A percentile compares a stretch with the other conserved stretches of the same genome.
Conservation (phyloP, 495 filamentous ascomycete genomes). For the Trichocladium uniseriatum region DNA sequence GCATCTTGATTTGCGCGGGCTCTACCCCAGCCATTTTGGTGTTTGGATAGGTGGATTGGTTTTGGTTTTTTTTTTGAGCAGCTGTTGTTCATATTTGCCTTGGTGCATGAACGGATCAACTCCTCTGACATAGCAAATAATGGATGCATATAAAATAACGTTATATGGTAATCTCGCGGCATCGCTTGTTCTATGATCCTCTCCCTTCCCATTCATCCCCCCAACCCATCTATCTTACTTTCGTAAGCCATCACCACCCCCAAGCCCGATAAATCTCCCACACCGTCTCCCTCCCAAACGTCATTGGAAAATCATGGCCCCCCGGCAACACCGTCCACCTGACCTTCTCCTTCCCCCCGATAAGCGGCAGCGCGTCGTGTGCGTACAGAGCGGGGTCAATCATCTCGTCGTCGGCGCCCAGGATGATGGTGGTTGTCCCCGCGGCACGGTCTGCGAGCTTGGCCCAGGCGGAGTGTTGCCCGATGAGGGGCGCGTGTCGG, state of each 20-base stretch:
- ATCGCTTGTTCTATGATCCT: too few species aligned
- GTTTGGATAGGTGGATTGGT: too few species aligned
- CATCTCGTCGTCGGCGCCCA: conserved; percentile 41
- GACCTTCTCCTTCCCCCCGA: conserved; percentile 31
- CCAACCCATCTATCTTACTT: too few species aligned
- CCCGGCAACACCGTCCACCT: conserved; percentile 36
- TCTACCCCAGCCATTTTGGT: conserved; percentile 11
- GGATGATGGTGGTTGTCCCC: conserved; percentile 41
- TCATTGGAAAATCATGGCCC: conserved; percentile 46
- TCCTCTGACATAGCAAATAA: neutral
- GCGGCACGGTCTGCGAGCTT: conserved; percentile 29
- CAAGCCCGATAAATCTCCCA: conserved; percentile 35
- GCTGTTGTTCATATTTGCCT: neutral
- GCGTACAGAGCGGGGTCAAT: conserved; percentile 33
- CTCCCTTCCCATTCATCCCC: too few species aligned
- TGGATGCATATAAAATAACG: neutral
- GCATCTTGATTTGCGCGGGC: conserved; percentile 9
- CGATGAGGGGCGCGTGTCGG: conserved; percentile 39
- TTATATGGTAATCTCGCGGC: neutral
- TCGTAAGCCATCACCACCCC: conserved; percentile 14
- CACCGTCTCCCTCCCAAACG: conserved; percentile 29
- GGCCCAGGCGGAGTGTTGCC: conserved; percentile 42
- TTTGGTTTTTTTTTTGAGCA: neutral
- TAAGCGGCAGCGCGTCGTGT: conserved; percentile 29
- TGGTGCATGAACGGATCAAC: conserved; percentile 7